These are phyloP conservation scores for Isoetes taiwanensis DNA, from an alignment of 75 land plant genomes.

Conservation along the genomic window DNA sequence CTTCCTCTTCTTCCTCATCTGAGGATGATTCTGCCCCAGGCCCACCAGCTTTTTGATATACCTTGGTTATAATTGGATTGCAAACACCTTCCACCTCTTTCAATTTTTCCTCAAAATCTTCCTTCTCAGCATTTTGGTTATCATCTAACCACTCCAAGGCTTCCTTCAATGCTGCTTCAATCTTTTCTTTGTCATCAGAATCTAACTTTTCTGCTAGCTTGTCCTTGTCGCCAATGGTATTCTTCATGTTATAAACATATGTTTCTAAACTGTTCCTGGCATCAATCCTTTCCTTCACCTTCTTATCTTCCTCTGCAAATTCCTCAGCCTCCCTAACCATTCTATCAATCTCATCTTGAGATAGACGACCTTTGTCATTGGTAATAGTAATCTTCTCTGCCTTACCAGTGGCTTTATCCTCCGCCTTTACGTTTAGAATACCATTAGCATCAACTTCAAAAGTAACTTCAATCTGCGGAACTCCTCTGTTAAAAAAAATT, in stretches of 20 bases:
- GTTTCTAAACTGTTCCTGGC: slow-evolving; percentile 64
- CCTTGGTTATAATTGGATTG: slow-evolving; percentile 34
- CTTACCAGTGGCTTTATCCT: slow-evolving; percentile 52
- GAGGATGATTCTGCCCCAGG: no score
- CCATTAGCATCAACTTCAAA: slow-evolving; percentile 62
- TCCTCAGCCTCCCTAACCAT: slow-evolving; percentile 56
- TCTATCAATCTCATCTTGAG: slow-evolving; percentile 45
- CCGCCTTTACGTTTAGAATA: slow-evolving; percentile 45
- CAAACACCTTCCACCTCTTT: slow-evolving; percentile 56
- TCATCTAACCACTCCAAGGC: slow-evolving; percentile 70
- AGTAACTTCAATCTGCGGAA: slow-evolving; percentile 51
- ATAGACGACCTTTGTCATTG: slow-evolving; percentile 49
- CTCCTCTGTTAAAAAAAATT: slow-evolving; percentile 27
- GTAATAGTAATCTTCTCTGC: slow-evolving; percentile 51
- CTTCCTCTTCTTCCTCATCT: no score
- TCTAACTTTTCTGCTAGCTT: slow-evolving; percentile 45
- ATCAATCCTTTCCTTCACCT: slow-evolving; percentile 63
- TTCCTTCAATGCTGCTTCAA: slow-evolving; percentile 38
- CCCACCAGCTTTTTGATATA: slow-evolving; percentile 22
- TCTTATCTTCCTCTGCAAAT: slow-evolving; percentile 65
- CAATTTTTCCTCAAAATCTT: slow-evolving; percentile 58
- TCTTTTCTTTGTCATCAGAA: slow-evolving; percentile 57
- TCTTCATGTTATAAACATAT: slow-evolving; percentile 65
- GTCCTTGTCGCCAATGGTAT: slow-evolving; percentile 34
- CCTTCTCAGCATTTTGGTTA: slow-evolving; percentile 68